Percentiles rank a stretch among this genome's conserved stretches.
phyloP scores from a whole-genome alignment of 495 filamentous ascomycete species.

The Aspergillus bertholletiae region DNA sequence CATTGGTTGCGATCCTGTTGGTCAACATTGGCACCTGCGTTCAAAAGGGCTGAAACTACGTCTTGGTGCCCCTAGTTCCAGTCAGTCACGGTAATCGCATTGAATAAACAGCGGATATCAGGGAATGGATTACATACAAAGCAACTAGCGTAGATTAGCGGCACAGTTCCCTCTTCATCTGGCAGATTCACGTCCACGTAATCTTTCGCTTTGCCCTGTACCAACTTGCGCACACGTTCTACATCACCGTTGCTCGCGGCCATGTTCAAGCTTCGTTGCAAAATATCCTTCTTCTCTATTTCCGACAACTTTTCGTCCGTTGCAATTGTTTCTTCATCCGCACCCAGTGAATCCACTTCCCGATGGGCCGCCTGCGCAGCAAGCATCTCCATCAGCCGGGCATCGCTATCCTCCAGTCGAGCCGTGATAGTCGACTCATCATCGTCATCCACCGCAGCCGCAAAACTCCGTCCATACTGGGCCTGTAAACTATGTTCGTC shows the following conservation, averaged over 20 bases:
- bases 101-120: neutral
- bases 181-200: constrained; percentile 86
- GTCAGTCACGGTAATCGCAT: constrained; percentile 1
- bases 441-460: constrained; percentile 51
- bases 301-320: constrained; percentile 68
- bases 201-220: constrained; percentile 68
- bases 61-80: constrained; percentile 75
- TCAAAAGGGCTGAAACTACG: constrained; percentile 78
- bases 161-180: constrained; percentile 92
- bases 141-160: constrained; percentile 97
- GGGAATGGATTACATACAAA: constrained; percentile 64
- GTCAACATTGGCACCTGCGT: constrained; percentile 87
- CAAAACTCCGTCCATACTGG: constrained; percentile 31
- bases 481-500: constrained; percentile 37
- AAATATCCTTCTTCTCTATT: constrained; percentile 69
- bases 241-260: constrained; percentile 95
- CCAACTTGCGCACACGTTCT: constrained; percentile 70
- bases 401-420: constrained; percentile 76
- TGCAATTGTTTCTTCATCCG: constrained; percentile 77
- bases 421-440: constrained; percentile 56
- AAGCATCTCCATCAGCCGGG: constrained; percentile 90
- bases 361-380: constrained; percentile 86
- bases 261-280: constrained; percentile 90
- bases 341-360: constrained; percentile 62
- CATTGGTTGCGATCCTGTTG: constrained; percentile 93